Evolutionary conservation across 345 rosid species (phyloP).

Genomic region (Ricinus communis): DNA sequence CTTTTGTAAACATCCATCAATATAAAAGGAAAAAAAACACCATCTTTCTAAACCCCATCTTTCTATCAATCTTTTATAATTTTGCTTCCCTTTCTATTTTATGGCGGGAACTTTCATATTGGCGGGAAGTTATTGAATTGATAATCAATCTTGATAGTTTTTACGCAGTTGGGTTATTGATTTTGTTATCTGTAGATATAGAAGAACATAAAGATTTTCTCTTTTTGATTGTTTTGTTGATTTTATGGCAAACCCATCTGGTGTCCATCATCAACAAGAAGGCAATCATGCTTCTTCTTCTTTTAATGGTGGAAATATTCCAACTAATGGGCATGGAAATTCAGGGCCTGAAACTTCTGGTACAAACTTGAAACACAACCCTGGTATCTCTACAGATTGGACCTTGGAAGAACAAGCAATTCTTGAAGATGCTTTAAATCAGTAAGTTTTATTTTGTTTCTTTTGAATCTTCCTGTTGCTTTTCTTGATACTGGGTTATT

Average conservation of each 20-base stretch:
- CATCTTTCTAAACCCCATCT: not conserved
- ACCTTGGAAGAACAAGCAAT: conserved; percentile 48
- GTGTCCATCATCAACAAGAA: conserved; percentile 44
- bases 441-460: conserved; percentile 38
- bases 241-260: conserved; percentile 57
- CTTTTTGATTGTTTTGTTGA: not conserved
- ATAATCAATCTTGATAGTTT: not conserved
- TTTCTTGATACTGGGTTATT: not conserved
- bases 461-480: not conserved
- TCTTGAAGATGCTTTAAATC: conserved; percentile 45
- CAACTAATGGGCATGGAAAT: conserved; percentile 28
- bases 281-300: conserved; percentile 33
- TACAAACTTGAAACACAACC: conserved; percentile 52
- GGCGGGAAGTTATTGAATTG: conserved; percentile 14
- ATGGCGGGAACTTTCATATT: conserved; percentile 4
- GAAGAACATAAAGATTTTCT: not conserved
- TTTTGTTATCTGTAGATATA: not conserved
- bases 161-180: not conserved
- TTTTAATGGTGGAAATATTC: conserved; percentile 35
- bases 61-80: not conserved
- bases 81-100: not conserved
- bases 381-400: conserved; percentile 63
- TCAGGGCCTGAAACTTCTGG: conserved; percentile 29
- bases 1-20: not conserved
- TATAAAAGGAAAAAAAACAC: no score